Evolutionary conservation across 805 yeast species (phyloP).

Genomic region (Gaillardinia entomophila): DNA sequence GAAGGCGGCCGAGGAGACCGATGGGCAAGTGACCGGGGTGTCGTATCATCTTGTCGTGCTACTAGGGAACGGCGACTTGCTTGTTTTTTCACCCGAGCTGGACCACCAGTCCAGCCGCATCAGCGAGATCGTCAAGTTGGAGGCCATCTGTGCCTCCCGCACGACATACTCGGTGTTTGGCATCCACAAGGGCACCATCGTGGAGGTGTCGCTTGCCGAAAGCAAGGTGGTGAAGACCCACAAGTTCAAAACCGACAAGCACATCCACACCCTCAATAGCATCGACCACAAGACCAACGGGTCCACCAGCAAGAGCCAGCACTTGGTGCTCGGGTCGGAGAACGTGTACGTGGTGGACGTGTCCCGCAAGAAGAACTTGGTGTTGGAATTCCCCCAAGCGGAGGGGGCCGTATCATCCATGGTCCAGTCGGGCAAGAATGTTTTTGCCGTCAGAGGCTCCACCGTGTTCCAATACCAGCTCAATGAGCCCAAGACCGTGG

Average conservation of each 20-base stretch:
- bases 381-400: conserved; percentile 26
- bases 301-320: conserved; percentile 6
- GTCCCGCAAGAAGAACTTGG: conserved; percentile 16
- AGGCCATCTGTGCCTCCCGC: conserved; percentile 9
- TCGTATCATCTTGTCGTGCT: conserved; percentile 23
- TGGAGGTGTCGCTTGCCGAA: conserved; percentile 20
- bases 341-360: conserved; percentile 23
- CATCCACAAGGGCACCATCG: conserved; percentile 8
- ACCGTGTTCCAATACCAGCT: conserved; percentile 26
- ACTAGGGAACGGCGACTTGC: conserved; percentile 31
- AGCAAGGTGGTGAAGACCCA: conserved; percentile 15
- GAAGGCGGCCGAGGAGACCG: conserved; percentile 3
- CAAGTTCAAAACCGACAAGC: conserved; percentile 14
- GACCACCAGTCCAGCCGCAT: conserved; percentile 23
- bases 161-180: conserved; percentile 17
- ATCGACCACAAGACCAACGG: conserved; percentile 7
- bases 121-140: conserved; percentile 15
- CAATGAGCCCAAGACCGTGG: conserved; percentile 17
- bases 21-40: conserved; percentile 1
- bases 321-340: conserved; percentile 19
- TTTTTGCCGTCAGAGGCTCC: conserved; percentile 25
- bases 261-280: conserved; percentile 15
- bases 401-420: conserved; percentile 17
- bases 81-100: conserved; percentile 41
- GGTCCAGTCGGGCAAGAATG: conserved; percentile 24